Base-by-base conservation (phyloP, 2,329 filamentous ascomycete genomes). In the Colletotrichum spaethianum region DNA sequence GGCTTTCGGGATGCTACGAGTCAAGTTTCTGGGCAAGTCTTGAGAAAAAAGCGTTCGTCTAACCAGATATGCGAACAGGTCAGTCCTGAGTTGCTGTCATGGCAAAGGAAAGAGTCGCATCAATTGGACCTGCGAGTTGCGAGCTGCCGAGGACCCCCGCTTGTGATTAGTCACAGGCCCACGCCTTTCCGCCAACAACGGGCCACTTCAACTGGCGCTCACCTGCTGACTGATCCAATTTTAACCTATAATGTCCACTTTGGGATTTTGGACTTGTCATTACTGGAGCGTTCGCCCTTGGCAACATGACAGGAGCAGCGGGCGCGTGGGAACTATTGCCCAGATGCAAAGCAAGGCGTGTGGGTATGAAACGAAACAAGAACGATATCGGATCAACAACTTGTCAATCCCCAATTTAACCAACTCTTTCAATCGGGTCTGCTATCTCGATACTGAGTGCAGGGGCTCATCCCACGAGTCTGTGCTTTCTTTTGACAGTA, bases 361-460 rank as follows among this genome's bases (percentile, higher is more conserved):
- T 70, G 65, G 65, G 55, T 69, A 69, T 63, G 33, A 59, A 28
- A 36, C 38, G 60, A 33, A 26, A 48, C 11, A n/a, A 28, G 46
- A 50, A 72, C 60, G 70, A 72, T 55, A 72, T 72, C 70, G 66
- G 70, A 72, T 23, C 52, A 42, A 28, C 9, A 33, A 7, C 36
- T 59, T 57, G 56, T 63, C 28, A 23, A 38, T 69, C n/a, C n/a
- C 52, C 50, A 38, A 31, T 28, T 44, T 69, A 52, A 16, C 46
- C 12, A 50, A 40, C 57, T 36, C 52, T 48, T 63, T 63, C 48
- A 60, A 55, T 52, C 18, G 9, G n/a, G 14, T 20, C 26, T 63
- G 60, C 46, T 63, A 28, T 38, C 14, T 50, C 8, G 3, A 50
- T 23, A 36, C 26, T 28, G 36, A 57, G 18, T 52, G 38, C 52